Evolutionary conservation across 805 yeast species (phyloP), one percentile per base, ranked within the genome.

Genomic region (Nakazawaea holstii): DNA sequence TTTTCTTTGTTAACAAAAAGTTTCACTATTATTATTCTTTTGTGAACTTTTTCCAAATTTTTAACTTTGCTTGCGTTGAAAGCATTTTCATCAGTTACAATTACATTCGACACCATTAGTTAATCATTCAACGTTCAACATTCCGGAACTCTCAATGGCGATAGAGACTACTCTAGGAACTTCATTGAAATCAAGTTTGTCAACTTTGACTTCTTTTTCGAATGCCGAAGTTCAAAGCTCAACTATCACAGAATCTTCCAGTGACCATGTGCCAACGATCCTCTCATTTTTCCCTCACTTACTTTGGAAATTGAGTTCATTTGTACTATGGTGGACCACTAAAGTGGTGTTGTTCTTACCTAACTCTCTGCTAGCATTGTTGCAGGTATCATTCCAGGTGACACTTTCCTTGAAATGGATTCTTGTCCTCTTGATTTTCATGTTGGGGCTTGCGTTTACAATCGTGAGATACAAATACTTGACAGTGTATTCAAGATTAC

Each of bases 391-490:
- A 44, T 70, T 76, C 57, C 76, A 72, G 52, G 68, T 82, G 20
- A 74, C 81, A 0, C 61, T 82, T 15, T 70, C 80, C 7, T 69
- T 80, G 33, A 68, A 77, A 40, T 67, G 81, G 15, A 49, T 82
- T 2, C 51, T 75, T 1, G 45, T 72, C 0, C 48, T 69, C 5
- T 39, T 68, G 3, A 44, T 63, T 0, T 46, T 66, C 0, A 50
- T 70, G 1, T 55, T 65, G 1, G 59, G 69, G 0, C 49, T 70
- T 1, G 58, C 70, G 17, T 75, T 75, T 57, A 67, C 76, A 1
- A 57, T 80, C 35, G 73, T 84, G 6, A 66, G 94, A 39, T 84
- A 86, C 64, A 74, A 76, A 45, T 80, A 80, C 47, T 65, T 84
- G 17, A 82, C 87, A 0, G 67, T 72, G 9, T 87, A 86, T 60